Conservation (phyloP, 108 stramenopile species). For the Craspedostauros australis region DNA sequence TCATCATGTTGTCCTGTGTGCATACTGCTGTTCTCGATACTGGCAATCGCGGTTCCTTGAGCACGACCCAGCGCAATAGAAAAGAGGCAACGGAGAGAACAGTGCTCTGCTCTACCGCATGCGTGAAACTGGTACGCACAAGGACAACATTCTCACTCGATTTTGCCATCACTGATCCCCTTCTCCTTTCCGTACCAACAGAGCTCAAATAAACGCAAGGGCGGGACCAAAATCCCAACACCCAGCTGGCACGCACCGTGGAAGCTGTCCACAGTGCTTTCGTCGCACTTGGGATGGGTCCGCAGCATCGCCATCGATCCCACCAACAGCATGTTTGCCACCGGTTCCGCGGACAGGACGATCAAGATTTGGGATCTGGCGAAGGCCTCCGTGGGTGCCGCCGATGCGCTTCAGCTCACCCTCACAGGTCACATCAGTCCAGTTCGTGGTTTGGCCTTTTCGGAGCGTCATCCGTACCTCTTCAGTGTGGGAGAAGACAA, state of each 20-base stretch:
- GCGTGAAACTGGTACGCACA: too few species aligned
- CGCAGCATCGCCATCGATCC: constrained; percentile 96
- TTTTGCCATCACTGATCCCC: too few species aligned
- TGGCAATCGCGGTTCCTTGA: too few species aligned
- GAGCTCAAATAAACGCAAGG: constrained; percentile 17
- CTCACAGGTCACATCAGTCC: constrained; percentile 97
- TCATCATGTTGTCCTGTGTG: too few species aligned
- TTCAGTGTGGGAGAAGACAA: constrained; percentile 98
- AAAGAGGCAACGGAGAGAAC: too few species aligned
- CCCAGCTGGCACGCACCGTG: constrained; percentile 99
- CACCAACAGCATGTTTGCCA: constrained; percentile 94
- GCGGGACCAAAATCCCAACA: constrained; percentile 67
- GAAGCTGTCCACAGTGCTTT: constrained; percentile 88
- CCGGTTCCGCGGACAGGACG: constrained; percentile 94
- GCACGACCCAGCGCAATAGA: too few species aligned
- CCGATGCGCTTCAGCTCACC: constrained; percentile 91
- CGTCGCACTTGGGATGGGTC: constrained; percentile 98
- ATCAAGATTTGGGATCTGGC: constrained; percentile 99
- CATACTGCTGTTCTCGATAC: too few species aligned
- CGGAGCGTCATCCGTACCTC: constrained; percentile 91
- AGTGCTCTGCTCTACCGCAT: too few species aligned
- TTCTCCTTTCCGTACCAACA: not conserved
- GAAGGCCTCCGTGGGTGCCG: constrained; percentile 87
- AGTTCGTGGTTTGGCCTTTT: constrained; percentile 94
- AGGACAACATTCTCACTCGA: too few species aligned